Conservation (phyloP, 331 rosid species). For the Cydonia oblonga region DNA sequence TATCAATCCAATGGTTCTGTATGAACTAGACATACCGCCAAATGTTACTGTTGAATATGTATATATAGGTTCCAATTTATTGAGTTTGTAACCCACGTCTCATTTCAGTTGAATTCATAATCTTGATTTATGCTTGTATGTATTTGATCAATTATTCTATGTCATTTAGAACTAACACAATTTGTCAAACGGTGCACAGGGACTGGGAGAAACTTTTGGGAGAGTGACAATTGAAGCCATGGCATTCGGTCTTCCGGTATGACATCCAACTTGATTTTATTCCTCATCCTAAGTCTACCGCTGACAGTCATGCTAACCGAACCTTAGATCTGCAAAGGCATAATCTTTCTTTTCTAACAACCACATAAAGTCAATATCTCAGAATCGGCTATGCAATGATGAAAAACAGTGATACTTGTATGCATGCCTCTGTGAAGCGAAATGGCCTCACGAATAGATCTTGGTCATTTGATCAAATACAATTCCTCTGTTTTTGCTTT, state of each 20-base stretch:
- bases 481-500: too few species aligned
- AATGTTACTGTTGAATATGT: background rate
- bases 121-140: background rate
- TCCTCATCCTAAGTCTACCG: constrained; percentile 3
- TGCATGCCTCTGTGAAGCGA: background rate
- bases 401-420: too few species aligned
- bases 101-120: background rate
- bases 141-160: background rate
- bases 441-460: background rate
- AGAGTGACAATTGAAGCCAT: constrained; percentile 88
- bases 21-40: background rate
- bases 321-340: background rate
- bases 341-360: background rate
- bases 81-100: background rate
- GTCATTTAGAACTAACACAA: constrained; percentile 4
- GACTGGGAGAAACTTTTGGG: constrained; percentile 90
- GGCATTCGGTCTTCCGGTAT: constrained; percentile 93
- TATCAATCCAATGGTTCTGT: background rate
- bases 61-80: background rate
- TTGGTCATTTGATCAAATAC: background rate
- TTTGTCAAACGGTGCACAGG: constrained; percentile 44
- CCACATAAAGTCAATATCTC: too few species aligned
- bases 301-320: background rate
- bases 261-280: background rate
- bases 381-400: too few species aligned